These are phyloP conservation scores for Backusella australiensis DNA, from an alignment of 192 early-diverging fungal species.

Conservation along the genomic window DNA sequence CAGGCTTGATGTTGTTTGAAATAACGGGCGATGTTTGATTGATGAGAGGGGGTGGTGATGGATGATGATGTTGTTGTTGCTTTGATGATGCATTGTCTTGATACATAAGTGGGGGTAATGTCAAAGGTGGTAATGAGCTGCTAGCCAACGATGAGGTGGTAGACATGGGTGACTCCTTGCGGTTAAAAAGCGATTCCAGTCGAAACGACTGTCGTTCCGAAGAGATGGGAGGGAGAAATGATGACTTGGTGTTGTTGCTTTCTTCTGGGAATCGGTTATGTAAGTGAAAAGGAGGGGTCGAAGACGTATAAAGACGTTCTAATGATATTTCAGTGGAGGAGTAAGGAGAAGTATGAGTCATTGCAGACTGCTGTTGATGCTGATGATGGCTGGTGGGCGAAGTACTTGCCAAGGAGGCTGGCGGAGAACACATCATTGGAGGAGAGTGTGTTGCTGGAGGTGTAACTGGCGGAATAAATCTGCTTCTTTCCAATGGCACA, in stretches of 20 bases:
- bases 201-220: constrained; percentile 1
- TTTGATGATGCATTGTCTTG: neutral
- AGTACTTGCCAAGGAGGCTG: neutral
- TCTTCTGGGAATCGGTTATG: neutral
- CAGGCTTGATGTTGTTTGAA: neutral
- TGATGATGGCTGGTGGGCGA: neutral
- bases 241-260: neutral
- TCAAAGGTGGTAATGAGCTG: neutral
- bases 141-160: neutral
- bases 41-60: neutral
- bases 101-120: constrained; percentile 7
- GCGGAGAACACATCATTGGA: neutral
- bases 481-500: neutral
- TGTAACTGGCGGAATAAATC: neutral
- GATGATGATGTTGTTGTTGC: neutral
- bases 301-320: neutral
- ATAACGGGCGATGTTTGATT: constrained; percentile 1
- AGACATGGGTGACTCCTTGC: neutral
- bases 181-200: constrained; percentile 15
- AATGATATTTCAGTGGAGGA: neutral
- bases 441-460: neutral
- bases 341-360: neutral
- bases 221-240: constrained; percentile 10
- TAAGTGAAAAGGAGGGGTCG: neutral
- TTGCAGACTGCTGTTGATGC: neutral